phyloP scores from a whole-genome alignment of 73 alveolate species.

The Paramecium sexaurelia region DNA sequence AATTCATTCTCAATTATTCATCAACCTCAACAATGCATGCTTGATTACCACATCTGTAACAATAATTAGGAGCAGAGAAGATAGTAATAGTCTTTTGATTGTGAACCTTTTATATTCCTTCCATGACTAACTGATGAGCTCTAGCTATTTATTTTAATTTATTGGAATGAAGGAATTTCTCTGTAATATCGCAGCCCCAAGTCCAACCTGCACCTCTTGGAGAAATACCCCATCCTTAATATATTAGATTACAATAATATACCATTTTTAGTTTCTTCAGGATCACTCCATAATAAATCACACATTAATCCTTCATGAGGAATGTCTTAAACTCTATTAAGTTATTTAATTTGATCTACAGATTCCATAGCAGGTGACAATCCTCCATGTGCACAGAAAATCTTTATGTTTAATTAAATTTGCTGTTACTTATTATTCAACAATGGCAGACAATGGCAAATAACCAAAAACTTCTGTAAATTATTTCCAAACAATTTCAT shows the following conservation, averaged over 20 bases:
- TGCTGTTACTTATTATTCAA: slow-evolving; percentile 73
- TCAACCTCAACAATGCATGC: slow-evolving; percentile 80
- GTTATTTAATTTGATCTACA: slow-evolving; percentile 63
- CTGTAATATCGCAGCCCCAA: slow-evolving; percentile 80
- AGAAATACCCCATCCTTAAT: slow-evolving; percentile 72
- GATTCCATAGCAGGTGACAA: slow-evolving; percentile 74
- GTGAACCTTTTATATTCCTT: slow-evolving; percentile 75
- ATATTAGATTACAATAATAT: not conserved
- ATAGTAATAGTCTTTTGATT: slow-evolving; percentile 88
- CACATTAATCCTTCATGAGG: slow-evolving; percentile 96
- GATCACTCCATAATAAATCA: slow-evolving; percentile 93
- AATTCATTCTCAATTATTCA: slow-evolving; percentile 57
- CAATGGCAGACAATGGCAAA: slow-evolving; percentile 89
- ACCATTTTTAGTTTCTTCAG: slow-evolving; percentile 83
- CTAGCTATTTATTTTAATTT: slow-evolving; percentile 72
- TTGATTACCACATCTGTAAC: slow-evolving; percentile 95
- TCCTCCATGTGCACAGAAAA: slow-evolving; percentile 77
- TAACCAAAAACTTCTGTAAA: slow-evolving; percentile 88
- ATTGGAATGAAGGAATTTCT: slow-evolving; percentile 65
- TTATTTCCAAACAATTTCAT: slow-evolving; percentile 90
- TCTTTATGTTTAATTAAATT: slow-evolving; percentile 28
- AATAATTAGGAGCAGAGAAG: slow-evolving; percentile 95
- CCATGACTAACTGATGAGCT: slow-evolving; percentile 79
- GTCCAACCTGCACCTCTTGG: slow-evolving; percentile 88
- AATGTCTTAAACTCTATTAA: slow-evolving; percentile 75